phyloP scores from a whole-genome alignment of 2,329 filamentous ascomycete species.

The Ophiosphaerella korrae region DNA sequence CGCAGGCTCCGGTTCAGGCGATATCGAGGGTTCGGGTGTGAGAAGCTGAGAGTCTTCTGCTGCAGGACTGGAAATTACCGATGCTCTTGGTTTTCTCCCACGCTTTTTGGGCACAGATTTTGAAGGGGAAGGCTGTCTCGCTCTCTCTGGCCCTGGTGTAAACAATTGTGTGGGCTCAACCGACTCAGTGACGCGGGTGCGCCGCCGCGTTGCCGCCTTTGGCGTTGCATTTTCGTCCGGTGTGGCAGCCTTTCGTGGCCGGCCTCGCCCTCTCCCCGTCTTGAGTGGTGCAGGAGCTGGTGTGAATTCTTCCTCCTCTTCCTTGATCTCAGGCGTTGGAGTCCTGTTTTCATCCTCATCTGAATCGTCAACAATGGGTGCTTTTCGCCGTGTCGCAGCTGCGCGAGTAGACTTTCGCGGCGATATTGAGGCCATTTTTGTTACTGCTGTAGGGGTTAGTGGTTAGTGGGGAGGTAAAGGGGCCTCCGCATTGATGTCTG shows the following conservation, averaged over 20 bases:
- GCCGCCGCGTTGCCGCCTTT: conserved; percentile 52
- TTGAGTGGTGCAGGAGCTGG: conserved; percentile 72
- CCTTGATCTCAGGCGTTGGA: conserved; percentile 57
- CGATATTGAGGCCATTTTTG: conserved; percentile 47
- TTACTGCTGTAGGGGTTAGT: conserved; percentile 22
- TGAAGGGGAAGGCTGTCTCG: conserved; percentile 40
- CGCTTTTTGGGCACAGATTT: conserved; percentile 64
- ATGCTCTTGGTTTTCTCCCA: conserved; percentile 50
- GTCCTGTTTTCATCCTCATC: conserved; percentile 75
- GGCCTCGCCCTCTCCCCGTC: conserved; percentile 60
- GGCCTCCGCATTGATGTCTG: conserved; percentile 8
- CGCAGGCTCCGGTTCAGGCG: conserved; percentile 63
- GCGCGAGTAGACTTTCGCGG: conserved; percentile 64
- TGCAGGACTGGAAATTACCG: conserved; percentile 47
- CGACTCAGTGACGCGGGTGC: conserved; percentile 50
- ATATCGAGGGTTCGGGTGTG: conserved; percentile 59
- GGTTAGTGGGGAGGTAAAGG: conserved; percentile 12
- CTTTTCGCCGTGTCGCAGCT: conserved; percentile 67
- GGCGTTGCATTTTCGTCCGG: conserved; percentile 52
- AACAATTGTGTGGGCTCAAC: conserved; percentile 67
- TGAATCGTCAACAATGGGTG: conserved; percentile 73
- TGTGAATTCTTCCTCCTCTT: conserved; percentile 76
- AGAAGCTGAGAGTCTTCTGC: conserved; percentile 48
- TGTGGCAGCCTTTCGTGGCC: conserved; percentile 50
- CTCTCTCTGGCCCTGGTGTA: conserved; percentile 61